These are phyloP conservation scores for Penicillium angulare DNA, from an alignment of 495 filamentous ascomycete species.

Conservation along the genomic window DNA sequence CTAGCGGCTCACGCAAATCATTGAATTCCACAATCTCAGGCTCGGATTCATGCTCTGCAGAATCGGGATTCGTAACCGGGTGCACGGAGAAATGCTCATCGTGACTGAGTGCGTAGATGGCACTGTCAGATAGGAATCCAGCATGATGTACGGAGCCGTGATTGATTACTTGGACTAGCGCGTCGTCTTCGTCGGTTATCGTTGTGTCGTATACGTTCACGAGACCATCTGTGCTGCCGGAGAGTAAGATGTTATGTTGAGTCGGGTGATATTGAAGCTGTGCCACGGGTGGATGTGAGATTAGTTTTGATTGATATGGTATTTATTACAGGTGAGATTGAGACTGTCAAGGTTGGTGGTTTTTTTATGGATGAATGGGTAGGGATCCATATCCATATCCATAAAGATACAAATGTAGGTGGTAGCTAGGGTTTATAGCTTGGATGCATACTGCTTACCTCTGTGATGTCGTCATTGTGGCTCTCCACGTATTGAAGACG, in stretches of 20 bases:
- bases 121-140: slow-evolving; percentile 67
- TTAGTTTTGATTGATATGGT: not conserved
- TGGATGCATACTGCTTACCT: slow-evolving; percentile 43
- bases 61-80: slow-evolving; percentile 59
- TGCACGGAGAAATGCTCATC: slow-evolving; percentile 82
- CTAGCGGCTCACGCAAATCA: slow-evolving; percentile 68
- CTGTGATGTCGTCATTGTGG: slow-evolving; percentile 90
- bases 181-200: slow-evolving; percentile 80
- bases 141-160: slow-evolving; percentile 84
- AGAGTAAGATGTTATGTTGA: slow-evolving; percentile 63
- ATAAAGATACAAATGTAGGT: too few species aligned
- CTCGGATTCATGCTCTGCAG: slow-evolving; percentile 46
- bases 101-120: slow-evolving; percentile 74
- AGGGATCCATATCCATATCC: too few species aligned
- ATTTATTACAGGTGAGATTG: not conserved
- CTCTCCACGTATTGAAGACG: slow-evolving; percentile 72
- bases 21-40: slow-evolving; percentile 64
- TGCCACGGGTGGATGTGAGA: slow-evolving; percentile 11
- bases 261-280: slow-evolving; percentile 72
- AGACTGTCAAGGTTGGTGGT: too few species aligned
- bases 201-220: slow-evolving; percentile 79
- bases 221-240: slow-evolving; percentile 89
- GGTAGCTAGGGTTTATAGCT: too few species aligned
- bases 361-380: too few species aligned
- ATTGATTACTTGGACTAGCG: slow-evolving; percentile 83